Conservation (phyloP, 371 early-diverging fungal genomes). For the Batrachochytrium dendrobatidis region DNA sequence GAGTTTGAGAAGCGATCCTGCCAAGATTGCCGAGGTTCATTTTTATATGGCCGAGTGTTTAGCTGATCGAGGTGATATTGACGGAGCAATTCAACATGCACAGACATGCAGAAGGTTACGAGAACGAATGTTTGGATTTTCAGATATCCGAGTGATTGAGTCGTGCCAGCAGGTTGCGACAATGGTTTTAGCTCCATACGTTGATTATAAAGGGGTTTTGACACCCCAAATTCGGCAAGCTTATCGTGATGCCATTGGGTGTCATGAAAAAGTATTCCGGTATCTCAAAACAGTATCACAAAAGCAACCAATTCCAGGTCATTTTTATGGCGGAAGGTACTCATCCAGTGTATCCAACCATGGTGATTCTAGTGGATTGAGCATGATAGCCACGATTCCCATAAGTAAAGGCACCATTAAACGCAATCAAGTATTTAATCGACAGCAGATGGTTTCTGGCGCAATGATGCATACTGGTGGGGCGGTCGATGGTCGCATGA, state of each 20-base stretch:
- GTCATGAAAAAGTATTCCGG: constrained; percentile 40
- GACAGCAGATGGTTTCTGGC: no score
- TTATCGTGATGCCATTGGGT: constrained; percentile 36
- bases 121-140: constrained; percentile 30
- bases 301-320: background rate
- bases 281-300: constrained; percentile 21
- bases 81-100: constrained; percentile 32
- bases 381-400: background rate
- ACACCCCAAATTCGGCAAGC: constrained; percentile 35
- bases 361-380: background rate
- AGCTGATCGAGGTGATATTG: constrained; percentile 34
- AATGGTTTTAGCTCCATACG: constrained; percentile 36
- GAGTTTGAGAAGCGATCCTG: constrained; percentile 12
- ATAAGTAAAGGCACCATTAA: background rate
- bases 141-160: constrained; percentile 36
- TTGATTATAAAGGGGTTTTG: constrained; percentile 33
- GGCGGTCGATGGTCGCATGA: no score
- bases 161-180: constrained; percentile 34
- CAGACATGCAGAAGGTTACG: constrained; percentile 26
- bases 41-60: constrained; percentile 31
- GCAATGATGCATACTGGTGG: no score
- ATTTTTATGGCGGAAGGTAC: background rate
- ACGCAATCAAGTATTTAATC: background rate
- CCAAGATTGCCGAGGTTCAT: constrained; percentile 33
- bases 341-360: background rate